Conservation (phyloP, 2,329 filamentous ascomycete species). For the Bipolaris bicolor region DNA sequence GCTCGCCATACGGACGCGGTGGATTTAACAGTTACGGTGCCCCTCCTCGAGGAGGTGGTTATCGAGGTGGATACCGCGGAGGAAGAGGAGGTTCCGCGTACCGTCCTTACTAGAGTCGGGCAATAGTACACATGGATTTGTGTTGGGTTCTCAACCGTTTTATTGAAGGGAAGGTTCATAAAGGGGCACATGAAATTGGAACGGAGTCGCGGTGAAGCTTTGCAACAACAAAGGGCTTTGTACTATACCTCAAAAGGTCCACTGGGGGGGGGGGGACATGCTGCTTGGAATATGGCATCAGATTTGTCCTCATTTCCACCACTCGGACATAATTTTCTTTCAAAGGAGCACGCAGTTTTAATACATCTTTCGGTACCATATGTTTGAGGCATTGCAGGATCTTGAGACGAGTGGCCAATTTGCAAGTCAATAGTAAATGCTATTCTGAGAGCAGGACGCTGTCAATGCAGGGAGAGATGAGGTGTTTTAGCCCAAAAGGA, state of each 20-base stretch:
- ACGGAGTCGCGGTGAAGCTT: slow-evolving; percentile 9
- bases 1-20: slow-evolving; percentile 52
- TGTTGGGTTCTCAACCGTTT: background rate
- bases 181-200: slow-evolving; percentile 14
- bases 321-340: background rate
- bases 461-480: background rate
- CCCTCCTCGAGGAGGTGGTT: slow-evolving; percentile 52
- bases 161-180: background rate
- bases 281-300: slow-evolving; percentile 3
- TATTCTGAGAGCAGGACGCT: background rate
- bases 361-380: slow-evolving; percentile 9
- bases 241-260: slow-evolving; percentile 12
- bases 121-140: slow-evolving; percentile 7
- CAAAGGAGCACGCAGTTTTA: slow-evolving; percentile 7
- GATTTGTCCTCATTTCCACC: slow-evolving; percentile 1
- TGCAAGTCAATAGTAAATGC: background rate
- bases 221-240: slow-evolving; percentile 10
- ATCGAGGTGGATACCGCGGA: slow-evolving; percentile 48
- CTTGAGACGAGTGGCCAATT: background rate
- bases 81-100: slow-evolving; percentile 34
- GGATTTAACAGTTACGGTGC: slow-evolving; percentile 36
- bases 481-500: slow-evolving; percentile 10
- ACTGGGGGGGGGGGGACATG: slow-evolving; percentile 2
- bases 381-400: background rate
- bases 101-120: slow-evolving; percentile 23